Percentiles rank a stretch among this genome's conserved stretches.
These are phyloP conservation scores for Pseudogymnoascus sp. DNA, from an alignment of 2,329 filamentous ascomycete species.

Conservation along the genomic window DNA sequence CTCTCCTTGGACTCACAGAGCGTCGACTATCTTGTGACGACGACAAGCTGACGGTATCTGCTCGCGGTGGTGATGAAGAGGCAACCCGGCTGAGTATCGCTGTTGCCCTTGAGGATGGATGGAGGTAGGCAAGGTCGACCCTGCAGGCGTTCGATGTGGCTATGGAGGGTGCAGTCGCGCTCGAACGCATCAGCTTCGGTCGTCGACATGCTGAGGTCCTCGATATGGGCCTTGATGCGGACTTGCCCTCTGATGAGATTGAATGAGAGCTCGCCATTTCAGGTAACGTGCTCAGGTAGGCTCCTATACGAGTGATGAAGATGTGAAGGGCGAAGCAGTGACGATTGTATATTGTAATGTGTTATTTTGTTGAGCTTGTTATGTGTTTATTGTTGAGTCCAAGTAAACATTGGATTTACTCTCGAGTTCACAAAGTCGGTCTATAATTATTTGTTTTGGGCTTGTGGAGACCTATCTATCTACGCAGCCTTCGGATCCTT, in stretches of 20 bases:
- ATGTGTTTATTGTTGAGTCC: background rate
- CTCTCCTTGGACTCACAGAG: background rate
- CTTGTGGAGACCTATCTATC: conserved; percentile 3
- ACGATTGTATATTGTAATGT: background rate
- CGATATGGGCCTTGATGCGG: conserved; percentile 31
- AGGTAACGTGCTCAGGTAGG: background rate
- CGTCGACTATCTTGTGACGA: background rate
- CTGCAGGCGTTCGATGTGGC: conserved; percentile 47
- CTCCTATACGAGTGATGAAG: background rate
- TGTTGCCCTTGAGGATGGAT: conserved; percentile 43
- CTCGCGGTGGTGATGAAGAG: conserved; percentile 38
- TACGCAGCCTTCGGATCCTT: background rate
- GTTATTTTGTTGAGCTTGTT: background rate
- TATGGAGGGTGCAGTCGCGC: conserved; percentile 49
- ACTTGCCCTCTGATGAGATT: conserved; percentile 22
- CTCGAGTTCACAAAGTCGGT: background rate
- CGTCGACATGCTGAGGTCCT: conserved; percentile 36
- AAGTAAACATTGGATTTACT: background rate
- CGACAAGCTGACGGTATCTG: conserved; percentile 17
- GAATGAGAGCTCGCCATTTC: conserved; percentile 6
- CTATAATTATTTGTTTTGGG: conserved; percentile 7
- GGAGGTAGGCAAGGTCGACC: conserved; percentile 41
- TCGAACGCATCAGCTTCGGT: conserved; percentile 46
- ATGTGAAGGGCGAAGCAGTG: background rate
- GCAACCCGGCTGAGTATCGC: conserved; percentile 48